Evolutionary conservation across 2,329 filamentous ascomycete genomes (phyloP).

Genomic region (Stagonosporopsis cucurbitacearum): DNA sequence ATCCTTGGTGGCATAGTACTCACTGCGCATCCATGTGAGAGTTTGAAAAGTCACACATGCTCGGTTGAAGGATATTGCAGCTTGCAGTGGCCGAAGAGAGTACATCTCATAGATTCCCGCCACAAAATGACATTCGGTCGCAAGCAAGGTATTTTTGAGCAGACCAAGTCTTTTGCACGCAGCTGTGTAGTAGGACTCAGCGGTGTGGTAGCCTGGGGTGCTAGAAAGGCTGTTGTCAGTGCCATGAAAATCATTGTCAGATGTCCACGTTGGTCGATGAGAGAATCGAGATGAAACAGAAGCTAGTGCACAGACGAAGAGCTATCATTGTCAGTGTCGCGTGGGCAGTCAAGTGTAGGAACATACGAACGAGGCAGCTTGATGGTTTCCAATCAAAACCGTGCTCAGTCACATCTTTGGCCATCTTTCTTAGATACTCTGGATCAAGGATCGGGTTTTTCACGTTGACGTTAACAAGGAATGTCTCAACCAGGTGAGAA

Average conservation of each 20-base stretch:
- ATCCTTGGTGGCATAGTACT: constrained; percentile 13
- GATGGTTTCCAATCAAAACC: constrained; percentile 38
- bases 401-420: constrained; percentile 28
- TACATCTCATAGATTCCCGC: constrained; percentile 47
- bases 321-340: constrained; percentile 17
- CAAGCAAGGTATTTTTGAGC: constrained; percentile 35
- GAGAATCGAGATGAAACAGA: constrained; percentile 38
- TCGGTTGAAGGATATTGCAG: constrained; percentile 42
- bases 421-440: constrained; percentile 28
- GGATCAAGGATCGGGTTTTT: constrained; percentile 46
- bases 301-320: constrained; percentile 43
- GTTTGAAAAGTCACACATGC: constrained; percentile 36
- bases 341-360: not conserved
- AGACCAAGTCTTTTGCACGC: constrained; percentile 43
- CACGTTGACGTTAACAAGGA: constrained; percentile 42
- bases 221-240: constrained; percentile 12
- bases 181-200: constrained; percentile 39
- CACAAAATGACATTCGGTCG: constrained; percentile 43
- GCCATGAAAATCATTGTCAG: not conserved
- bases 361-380: constrained; percentile 36
- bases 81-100: constrained; percentile 39
- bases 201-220: constrained; percentile 27
- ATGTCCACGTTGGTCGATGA: constrained; percentile 22
- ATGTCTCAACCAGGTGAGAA: constrained; percentile 32
- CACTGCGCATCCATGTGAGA: constrained; percentile 13